Base-by-base conservation (phyloP, 1,139 yeast species). In the Kodamaea suecica region DNA sequence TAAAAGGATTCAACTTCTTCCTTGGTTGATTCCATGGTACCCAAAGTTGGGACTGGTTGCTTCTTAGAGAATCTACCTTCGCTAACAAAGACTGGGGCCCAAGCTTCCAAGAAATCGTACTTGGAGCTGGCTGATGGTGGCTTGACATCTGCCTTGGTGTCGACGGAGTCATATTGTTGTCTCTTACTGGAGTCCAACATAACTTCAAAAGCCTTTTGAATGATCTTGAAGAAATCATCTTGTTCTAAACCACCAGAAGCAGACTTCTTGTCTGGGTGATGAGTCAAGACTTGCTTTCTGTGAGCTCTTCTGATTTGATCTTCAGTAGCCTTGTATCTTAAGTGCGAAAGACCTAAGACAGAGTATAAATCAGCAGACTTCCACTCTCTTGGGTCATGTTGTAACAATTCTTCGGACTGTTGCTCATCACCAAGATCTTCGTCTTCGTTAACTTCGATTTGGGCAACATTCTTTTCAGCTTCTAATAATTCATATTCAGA, bases 311-410 rank as follows among this genome's bases (percentile, higher is more conserved):
- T 85, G 57, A 92, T 81, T 66, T 90, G 97, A 52, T 84, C 95
- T 54, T 84, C 92, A 44, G 86, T 87, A 45, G 98, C 97, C 53
- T 68, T 80, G 80, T 77, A 84, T 73, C 98, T 82, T 64, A 85
- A 79, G 61, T 88, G 85, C 44, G 95, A 82, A 53, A 92, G 71
- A 43, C 98, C 98, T 64, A 92, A 78, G 35, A 94, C 97, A 38
- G 95, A 95, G 58, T 92, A 92, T 64, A 92, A 84, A 65, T 92
- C 97, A 49, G 95, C 95, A 35, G 83, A 71, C 68, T 92, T 92
- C 98, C 98, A 92, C 60, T 92, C 96, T 76, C 95, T 84, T 55
- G 98, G 97, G 59, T 92, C 97, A 53, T 85, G 94, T 28, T 74
- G 70, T 52, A 90, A 77, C 65, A 92, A 73, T 35, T 77, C 82